Conservation (phyloP, 768 basidiomycete genomes). For the Pholiota microspora region DNA sequence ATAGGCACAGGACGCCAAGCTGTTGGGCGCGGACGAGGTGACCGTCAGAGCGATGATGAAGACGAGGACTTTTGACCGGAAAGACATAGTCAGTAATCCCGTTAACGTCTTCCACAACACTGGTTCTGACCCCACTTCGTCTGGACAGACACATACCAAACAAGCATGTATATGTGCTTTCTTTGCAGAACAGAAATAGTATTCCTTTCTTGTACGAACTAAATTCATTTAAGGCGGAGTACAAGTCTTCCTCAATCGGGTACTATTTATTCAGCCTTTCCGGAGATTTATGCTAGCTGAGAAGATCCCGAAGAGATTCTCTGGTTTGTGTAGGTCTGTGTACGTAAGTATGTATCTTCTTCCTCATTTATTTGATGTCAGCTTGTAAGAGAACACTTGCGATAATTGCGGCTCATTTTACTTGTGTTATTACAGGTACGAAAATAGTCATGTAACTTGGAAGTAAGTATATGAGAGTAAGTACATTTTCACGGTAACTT, state of each 20-base stretch:
- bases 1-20: constrained; percentile 6
- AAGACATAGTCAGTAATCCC: background rate
- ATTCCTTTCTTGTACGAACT: background rate
- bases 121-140: background rate
- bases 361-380: too few relatives aligned
- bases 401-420: too few relatives aligned
- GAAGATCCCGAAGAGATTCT: too few relatives aligned
- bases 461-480: too few relatives aligned
- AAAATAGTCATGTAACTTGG: too few relatives aligned
- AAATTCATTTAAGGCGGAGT: too few relatives aligned
- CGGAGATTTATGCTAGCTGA: background rate
- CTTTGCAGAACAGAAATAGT: background rate
- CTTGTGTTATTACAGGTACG: too few relatives aligned
- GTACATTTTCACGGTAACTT: too few relatives aligned
- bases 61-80: constrained; percentile 4
- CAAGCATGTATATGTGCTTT: background rate
- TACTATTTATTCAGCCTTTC: background rate
- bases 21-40: constrained; percentile 16
- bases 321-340: too few relatives aligned
- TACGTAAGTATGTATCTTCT: too few relatives aligned
- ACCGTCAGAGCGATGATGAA: constrained; percentile 22
- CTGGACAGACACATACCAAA: background rate
- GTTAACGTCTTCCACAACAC: background rate
- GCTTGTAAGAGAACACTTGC: too few relatives aligned
- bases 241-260: too few relatives aligned